phyloP scores from a whole-genome alignment of 768 basidiomycete genomes.

The Omphalotus guepiniiformis region DNA sequence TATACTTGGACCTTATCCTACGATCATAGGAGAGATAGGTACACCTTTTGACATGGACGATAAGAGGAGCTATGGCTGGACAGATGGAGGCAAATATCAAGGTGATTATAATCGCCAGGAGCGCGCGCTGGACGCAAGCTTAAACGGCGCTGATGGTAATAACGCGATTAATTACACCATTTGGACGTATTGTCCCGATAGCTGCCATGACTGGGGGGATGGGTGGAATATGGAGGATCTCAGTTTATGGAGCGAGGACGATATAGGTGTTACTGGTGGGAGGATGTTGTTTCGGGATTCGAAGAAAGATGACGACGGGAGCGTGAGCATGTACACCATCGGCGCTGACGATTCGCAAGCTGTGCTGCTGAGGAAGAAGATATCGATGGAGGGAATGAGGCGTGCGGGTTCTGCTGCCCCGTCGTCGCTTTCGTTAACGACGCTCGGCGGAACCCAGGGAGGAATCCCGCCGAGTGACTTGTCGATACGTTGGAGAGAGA shows the following conservation, averaged over 20 bases:
- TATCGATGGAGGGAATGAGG: constrained; percentile 5
- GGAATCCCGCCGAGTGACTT: constrained; percentile 17
- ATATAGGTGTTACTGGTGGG: constrained; percentile 32
- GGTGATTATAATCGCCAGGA: constrained; percentile 79
- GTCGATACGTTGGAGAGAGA: constrained; percentile 32
- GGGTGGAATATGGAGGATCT: constrained; percentile 97
- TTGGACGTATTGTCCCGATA: constrained; percentile 87
- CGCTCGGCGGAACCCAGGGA: constrained; percentile 18
- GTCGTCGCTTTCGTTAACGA: constrained; percentile 30
- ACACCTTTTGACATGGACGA: constrained; percentile 93
- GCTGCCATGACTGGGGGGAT: constrained; percentile 87
- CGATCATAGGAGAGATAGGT: constrained; percentile 94
- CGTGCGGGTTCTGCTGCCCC: constrained; percentile 15
- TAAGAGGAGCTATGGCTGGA: constrained; percentile 80
- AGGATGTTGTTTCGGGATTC: constrained; percentile 15
- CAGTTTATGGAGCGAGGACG: constrained; percentile 81
- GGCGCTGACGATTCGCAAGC: constrained; percentile 33
- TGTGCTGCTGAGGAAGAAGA: constrained; percentile 30
- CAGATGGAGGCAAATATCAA: constrained; percentile 56
- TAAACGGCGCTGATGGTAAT: constrained; percentile 72
- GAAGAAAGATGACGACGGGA: constrained; percentile 18
- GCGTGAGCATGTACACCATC: constrained; percentile 21
- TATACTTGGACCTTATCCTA: constrained; percentile 72
- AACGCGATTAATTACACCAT: constrained; percentile 77
- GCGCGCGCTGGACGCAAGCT: constrained; percentile 81